These are phyloP conservation scores for Xerophyta viscosa DNA, from an alignment of 106 monocot genomes.

Conservation along the genomic window DNA sequence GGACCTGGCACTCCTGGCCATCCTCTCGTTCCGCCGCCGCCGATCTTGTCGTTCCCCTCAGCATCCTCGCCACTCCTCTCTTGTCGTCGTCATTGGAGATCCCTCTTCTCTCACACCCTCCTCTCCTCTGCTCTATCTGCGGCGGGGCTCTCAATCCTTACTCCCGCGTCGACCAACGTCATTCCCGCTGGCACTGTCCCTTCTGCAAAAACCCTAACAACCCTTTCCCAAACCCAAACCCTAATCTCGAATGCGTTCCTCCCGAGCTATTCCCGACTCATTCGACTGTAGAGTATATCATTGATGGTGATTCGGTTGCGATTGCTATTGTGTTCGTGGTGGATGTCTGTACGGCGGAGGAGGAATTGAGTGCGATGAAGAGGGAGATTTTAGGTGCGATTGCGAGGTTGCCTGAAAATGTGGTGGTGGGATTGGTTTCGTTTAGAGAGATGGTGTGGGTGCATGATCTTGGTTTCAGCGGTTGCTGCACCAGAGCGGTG, in stretches of 20 bases:
- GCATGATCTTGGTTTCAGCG: slow-evolving; percentile 59
- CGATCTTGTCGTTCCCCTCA: slow-evolving; percentile 67
- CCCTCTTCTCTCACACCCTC: slow-evolving; percentile 82
- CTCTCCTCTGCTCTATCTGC: slow-evolving; percentile 66
- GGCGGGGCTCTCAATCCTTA: slow-evolving; percentile 66
- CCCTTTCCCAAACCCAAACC: slow-evolving; percentile 65
- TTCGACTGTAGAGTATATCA: too few relatives aligned
- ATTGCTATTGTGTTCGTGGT: slow-evolving; percentile 65
- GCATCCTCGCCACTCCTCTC: slow-evolving; percentile 77
- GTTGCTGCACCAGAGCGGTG: slow-evolving; percentile 56
- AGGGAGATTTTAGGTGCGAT: slow-evolving; percentile 60
- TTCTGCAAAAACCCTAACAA: slow-evolving; percentile 52
- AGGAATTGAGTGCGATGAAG: slow-evolving; percentile 62
- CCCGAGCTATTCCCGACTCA: too few relatives aligned
- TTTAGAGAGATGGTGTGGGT: slow-evolving; percentile 78
- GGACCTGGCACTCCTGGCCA: slow-evolving; percentile 73
- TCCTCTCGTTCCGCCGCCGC: slow-evolving; percentile 43
- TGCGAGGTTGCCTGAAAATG: slow-evolving; percentile 65
- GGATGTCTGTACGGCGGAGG: slow-evolving; percentile 40
- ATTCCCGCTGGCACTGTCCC: slow-evolving; percentile 71
- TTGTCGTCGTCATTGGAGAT: slow-evolving; percentile 34
- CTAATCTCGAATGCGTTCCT: too few relatives aligned
- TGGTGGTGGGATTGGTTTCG: slow-evolving; percentile 65
- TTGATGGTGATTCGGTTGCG: neutral
- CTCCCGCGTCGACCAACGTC: slow-evolving; percentile 72